A percentile compares a stretch with the other conserved stretches of the same genome.
These are phyloP conservation scores for Perkinsela sp. DNA, from an alignment of 208 protist species.

Conservation along the genomic window DNA sequence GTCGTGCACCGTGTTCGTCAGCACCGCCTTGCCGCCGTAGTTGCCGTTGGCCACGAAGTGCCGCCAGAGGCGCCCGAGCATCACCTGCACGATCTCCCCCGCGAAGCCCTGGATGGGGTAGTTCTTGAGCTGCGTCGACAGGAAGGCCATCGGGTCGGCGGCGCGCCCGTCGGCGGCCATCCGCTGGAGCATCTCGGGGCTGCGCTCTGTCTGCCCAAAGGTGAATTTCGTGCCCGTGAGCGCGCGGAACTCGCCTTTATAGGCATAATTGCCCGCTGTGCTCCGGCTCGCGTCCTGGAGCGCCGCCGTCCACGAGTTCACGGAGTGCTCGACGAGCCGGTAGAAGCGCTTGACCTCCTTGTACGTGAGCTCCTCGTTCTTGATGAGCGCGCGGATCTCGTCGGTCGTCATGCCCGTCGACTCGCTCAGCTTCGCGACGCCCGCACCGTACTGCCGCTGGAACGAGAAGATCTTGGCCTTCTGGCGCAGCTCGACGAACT, in stretches of 20 bases:
- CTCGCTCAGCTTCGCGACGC: constrained; percentile 60
- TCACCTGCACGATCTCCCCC: constrained; percentile 68
- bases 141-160: constrained; percentile 63
- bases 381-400: constrained; percentile 58
- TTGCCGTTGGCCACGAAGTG: constrained; percentile 48
- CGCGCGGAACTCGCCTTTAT: constrained; percentile 65
- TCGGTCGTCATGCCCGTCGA: constrained; percentile 61
- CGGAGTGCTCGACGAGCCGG: constrained; percentile 50
- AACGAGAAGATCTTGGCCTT: constrained; percentile 76
- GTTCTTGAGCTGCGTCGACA: constrained; percentile 65
- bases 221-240: constrained; percentile 59
- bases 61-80: constrained; percentile 61
- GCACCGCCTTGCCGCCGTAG: constrained; percentile 52
- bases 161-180: constrained; percentile 18
- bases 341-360: constrained; percentile 56
- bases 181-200: constrained; percentile 9
- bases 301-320: constrained; percentile 52
- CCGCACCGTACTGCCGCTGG: constrained; percentile 68
- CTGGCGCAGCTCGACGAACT: constrained; percentile 63
- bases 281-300: constrained; percentile 50
- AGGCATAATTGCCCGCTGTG: constrained; percentile 51
- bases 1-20: constrained; percentile 72
- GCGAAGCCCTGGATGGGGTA: constrained; percentile 73
- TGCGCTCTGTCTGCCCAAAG: constrained; percentile 56
- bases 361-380: constrained; percentile 62